Evolutionary conservation across 129 eudicot species (phyloP), one percentile per base, ranked within the genome.

Genomic region (Tanacetum coccineum): DNA sequence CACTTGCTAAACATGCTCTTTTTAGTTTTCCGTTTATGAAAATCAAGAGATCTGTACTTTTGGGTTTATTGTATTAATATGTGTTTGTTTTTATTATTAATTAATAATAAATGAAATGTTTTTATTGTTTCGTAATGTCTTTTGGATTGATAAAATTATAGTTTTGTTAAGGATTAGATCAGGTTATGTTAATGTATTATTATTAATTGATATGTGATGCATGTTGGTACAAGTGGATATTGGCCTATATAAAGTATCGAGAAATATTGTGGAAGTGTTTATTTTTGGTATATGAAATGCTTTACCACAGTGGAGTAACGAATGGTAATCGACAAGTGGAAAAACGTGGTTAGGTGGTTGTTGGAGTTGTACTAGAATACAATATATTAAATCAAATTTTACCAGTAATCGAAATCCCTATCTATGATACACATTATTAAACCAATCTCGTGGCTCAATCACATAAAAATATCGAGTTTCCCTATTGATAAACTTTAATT

Each of bases 1-100:
- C 77, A 86, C 98, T 76, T 96, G 91, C 70, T 85, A 13, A 18
- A 13, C 10, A 0, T 18, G 11, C 4, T 6, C 1, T n/a, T 21
- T 13, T 17, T 46, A 30, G 39, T 32, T 39, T 1, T 4, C 62
- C 22, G 3, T 30, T 60, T 3, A 32, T 60, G 53, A 11, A 3
- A 5, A 61, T 13, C 61, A 30, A 25, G 12, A 73, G 66, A 55
- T 73, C 66, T 73, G 67, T 57, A 18, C 22, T 19, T 4, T 57
- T 57, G 10, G n/a, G n/a, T n/a, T 12, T 57, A 1, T 57, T 57
- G 17, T 25, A 4, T 6, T 30, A 30, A n/a, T n/a, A 4, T 30
- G 39, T 30, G 39, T 30, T 5, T 30, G 39, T 30, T 30, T 30
- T n/a, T n/a, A n/a, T n/a, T 30, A 7, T 4, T 30, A n/a, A 5